Base-by-base conservation (phyloP, 768 basidiomycete species). In the Clitopilus passeckerianus region DNA sequence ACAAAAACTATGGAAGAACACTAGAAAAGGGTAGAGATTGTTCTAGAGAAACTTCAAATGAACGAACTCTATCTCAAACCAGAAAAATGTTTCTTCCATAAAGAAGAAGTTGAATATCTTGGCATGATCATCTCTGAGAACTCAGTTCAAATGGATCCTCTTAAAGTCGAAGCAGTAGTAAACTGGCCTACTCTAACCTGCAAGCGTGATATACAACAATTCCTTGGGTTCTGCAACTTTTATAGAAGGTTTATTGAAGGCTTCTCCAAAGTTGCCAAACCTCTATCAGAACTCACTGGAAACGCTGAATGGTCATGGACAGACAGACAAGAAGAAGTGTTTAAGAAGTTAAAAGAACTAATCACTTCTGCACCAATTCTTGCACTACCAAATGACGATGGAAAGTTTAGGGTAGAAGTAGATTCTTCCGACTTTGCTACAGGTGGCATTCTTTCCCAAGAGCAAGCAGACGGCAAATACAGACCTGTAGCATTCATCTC, bases 221-320 rank as follows among this genome's bases (percentile, higher is more conserved):
- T 82, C 58, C 60, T 80, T 0, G 74, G 79, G 0, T 80, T 82
- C 35, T 30, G 60, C 0, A 77, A 77, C 34, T 79, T 73, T 57
- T 79, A 77, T 37, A 46, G 67, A 1, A 20, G 62, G 0, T 78
- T 77, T 57, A 71, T 78, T 7, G 0, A 35, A 0, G 53, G 66
- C 0, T 82, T 72, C 58, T 66, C 74, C 0, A 8, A 64, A 0
- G 66, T 72, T 1, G 61, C 72, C 6, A 20, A 60, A 14, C 71
- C 69, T 0, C 56, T 78, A 0, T 44, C 44, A 27, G 24, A 46
- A 6, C 61, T 71, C 15, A 69, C 64, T 0, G 44, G 60, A 8
- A 73, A 72, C 14, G 56, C 56, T 12, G 18, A 33, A n/a, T 75
- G 62, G 58, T 27, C 18, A 7, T 71, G 72, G 72, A 34, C 22